A percentile compares a stretch with the other conserved stretches of the same genome.
These are phyloP conservation scores for Candida parachauliodes DNA, from an alignment of 805 yeast genomes.

Conservation along the genomic window DNA sequence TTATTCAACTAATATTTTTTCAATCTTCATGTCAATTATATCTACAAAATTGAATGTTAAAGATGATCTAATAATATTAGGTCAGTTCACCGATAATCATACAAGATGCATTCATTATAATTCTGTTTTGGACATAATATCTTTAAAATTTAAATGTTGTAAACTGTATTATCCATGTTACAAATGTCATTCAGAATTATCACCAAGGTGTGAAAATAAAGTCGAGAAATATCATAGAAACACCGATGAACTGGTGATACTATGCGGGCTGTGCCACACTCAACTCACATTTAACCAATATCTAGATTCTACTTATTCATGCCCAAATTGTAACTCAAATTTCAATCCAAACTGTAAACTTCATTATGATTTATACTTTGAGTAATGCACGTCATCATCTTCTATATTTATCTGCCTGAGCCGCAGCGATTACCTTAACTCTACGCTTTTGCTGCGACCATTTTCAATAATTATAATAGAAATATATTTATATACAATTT, in stretches of 20 bases:
- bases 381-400: conserved; percentile 7
- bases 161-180: conserved; percentile 34
- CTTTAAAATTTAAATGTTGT: conserved; percentile 39
- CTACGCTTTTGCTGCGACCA: no score
- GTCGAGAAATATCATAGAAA: conserved; percentile 12
- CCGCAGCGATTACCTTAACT: no score
- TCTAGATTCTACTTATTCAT: conserved; percentile 11
- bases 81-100: conserved; percentile 20
- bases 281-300: conserved; percentile 30
- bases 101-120: conserved; percentile 40
- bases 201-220: conserved; percentile 12
- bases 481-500: no score
- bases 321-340: conserved; percentile 22
- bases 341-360: conserved; percentile 38
- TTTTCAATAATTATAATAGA: no score
- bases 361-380: conserved; percentile 37
- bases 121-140: conserved; percentile 32
- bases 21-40: background rate
- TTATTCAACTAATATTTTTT: no score
- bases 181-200: conserved; percentile 29
- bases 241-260: conserved; percentile 18
- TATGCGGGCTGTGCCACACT: conserved; percentile 35
- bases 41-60: background rate
- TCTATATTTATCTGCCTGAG: no score
- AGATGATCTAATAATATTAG: background rate